Evolutionary conservation across 257 asterid species (phyloP).

Genomic region (Solanum bulbocastanum): DNA sequence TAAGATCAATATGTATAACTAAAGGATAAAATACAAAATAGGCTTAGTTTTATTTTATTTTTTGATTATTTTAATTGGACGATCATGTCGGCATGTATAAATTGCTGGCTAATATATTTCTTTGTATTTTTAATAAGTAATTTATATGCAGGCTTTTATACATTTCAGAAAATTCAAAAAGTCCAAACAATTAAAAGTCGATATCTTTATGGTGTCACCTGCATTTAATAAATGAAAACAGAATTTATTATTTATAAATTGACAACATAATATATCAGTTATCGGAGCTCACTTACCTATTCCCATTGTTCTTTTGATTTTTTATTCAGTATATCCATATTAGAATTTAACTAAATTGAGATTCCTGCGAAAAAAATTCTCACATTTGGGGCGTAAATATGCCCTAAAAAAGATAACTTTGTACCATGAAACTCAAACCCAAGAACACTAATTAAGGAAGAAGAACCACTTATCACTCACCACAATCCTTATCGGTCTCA

Average conservation of each 20-base stretch:
- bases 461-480: too few relatives aligned
- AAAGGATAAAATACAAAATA: background rate
- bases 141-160: background rate
- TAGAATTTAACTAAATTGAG: too few relatives aligned
- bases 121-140: background rate
- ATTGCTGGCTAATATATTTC: background rate
- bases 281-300: background rate
- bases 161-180: background rate
- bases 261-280: background rate
- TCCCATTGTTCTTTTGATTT: background rate
- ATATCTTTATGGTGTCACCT: background rate
- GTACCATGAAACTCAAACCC: too few relatives aligned
- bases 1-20: background rate
- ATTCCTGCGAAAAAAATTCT: too few relatives aligned
- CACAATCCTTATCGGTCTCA: too few relatives aligned
- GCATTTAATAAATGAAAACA: background rate
- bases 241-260: background rate
- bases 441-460: fast-evolving
- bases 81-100: background rate
- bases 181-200: background rate
- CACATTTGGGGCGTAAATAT: fast-evolving
- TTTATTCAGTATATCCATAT: too few relatives aligned
- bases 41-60: background rate
- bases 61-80: background rate
- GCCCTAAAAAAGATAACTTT: fast-evolving